A percentile compares a stretch with the other conserved stretches of the same genome.
phyloP scores from a whole-genome alignment of 495 filamentous ascomycete genomes.

The Trichoderma orchidacearum region DNA sequence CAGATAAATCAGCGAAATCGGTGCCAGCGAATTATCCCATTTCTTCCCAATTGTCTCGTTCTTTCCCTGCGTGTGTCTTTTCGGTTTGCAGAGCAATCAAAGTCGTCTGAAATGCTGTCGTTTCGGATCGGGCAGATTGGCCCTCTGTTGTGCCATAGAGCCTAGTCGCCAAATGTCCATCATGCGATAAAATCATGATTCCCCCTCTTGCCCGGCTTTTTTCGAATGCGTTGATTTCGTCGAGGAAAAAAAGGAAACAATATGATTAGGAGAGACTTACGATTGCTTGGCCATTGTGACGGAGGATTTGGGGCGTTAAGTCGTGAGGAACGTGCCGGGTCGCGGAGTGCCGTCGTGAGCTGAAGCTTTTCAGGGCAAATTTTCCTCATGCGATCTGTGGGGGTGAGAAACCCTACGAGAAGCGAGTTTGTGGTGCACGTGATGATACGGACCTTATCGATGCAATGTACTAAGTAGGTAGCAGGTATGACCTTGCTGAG shows the following conservation, averaged over 20 bases:
- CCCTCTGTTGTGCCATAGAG: not conserved
- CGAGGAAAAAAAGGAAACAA: not conserved
- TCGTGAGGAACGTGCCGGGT: slow-evolving; percentile 6
- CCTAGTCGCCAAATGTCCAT: too few relatives aligned
- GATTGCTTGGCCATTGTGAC: slow-evolving; percentile 37
- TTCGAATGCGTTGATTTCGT: not conserved
- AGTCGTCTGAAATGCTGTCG: not conserved
- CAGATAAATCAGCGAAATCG: not conserved
- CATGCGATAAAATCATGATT: too few relatives aligned
- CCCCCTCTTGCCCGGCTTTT: slow-evolving; percentile 1
- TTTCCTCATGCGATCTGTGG: slow-evolving; percentile 2
- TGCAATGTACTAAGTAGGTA: too few relatives aligned
- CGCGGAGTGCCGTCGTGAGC: slow-evolving; percentile 4
- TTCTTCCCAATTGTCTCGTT: not conserved
- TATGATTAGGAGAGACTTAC: slow-evolving; percentile 18
- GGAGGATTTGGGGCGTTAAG: slow-evolving; percentile 13
- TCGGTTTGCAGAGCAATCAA: not conserved
- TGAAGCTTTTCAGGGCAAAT: slow-evolving; percentile 6
- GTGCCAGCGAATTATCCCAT: not conserved
- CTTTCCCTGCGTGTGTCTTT: not conserved
- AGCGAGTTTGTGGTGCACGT: slow-evolving; percentile 1
- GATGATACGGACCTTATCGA: not conserved
- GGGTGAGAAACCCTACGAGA: slow-evolving; percentile 5
- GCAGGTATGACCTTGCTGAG: too few relatives aligned
- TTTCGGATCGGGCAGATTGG: not conserved